phyloP scores from a whole-genome alignment of 1,284 basidiomycete species.

The Mycosarcoma maydis region DNA sequence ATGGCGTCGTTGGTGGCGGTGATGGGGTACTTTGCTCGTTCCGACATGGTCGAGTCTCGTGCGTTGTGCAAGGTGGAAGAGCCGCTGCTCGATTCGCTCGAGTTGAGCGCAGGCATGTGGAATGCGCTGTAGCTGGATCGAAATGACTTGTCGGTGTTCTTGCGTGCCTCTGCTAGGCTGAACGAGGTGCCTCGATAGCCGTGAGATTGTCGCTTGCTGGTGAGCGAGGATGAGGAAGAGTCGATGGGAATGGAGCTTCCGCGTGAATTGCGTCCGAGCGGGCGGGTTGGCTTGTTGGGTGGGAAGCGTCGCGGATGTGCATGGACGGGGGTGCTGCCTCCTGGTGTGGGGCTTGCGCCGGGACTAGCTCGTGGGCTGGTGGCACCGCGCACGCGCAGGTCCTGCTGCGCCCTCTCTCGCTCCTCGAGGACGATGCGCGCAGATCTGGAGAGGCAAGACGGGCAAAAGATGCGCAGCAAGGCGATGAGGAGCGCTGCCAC shows the following conservation, averaged over 20 bases:
- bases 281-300: slow-evolving; percentile 28
- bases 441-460: slow-evolving; percentile 35
- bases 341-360: slow-evolving; percentile 24
- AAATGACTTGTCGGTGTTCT: slow-evolving; percentile 29
- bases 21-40: slow-evolving; percentile 40
- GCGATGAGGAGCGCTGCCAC: slow-evolving; percentile 15
- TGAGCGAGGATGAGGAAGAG: slow-evolving; percentile 7
- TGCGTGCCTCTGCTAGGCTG: slow-evolving; percentile 29
- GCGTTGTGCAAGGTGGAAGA: slow-evolving; percentile 37
- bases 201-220: slow-evolving; percentile 20
- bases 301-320: slow-evolving; percentile 19
- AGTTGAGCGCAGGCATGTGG: slow-evolving; percentile 28
- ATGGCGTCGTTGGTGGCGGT: slow-evolving; percentile 20
- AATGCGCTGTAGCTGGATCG: slow-evolving; percentile 25
- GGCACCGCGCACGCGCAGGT: slow-evolving; percentile 37
- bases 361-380: slow-evolving; percentile 32
- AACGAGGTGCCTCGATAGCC: slow-evolving; percentile 45
- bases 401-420: slow-evolving; percentile 36
- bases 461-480: slow-evolving; percentile 26
- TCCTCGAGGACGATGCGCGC: slow-evolving; percentile 39
- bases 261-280: slow-evolving; percentile 31
- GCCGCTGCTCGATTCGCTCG: slow-evolving; percentile 41
- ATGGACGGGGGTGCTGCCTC: slow-evolving; percentile 16
- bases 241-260: slow-evolving; percentile 21
- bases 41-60: slow-evolving; percentile 35